Base-by-base conservation (phyloP, 2,329 filamentous ascomycete species). In the Sordariomycetes sp. region DNA sequence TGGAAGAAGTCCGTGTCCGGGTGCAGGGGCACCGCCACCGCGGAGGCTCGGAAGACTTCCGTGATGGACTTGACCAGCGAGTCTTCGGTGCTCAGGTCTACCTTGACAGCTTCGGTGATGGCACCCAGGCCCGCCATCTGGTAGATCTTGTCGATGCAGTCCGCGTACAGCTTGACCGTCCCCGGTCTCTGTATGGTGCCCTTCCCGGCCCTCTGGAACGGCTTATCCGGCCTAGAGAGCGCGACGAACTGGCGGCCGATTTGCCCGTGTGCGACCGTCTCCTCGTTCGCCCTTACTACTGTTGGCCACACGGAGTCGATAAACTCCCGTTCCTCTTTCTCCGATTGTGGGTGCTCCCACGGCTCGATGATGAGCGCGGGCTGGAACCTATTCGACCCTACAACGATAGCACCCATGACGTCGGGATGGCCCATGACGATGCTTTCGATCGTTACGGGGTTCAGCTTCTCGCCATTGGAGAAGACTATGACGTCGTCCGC, bases 381-480 rank as follows among this genome's bases (percentile, higher is more conserved):
- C 62, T 80, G 74, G 62, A 81, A 77, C 2, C 64, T 67, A 51
- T 72, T 69, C 18, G 70, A 62, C 3, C 79, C 79, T 0, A 79
- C 74, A 1, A 80, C 74, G 1, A 79, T 11, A 0, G 72, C 75
- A 1, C 71, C 72, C 12, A 68, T 70, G 37, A 80, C 61, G 1
- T 66, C 61, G 0, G 73, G 70, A 52, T 78, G 75, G 12, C 64
- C 65, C 7, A 63, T 60, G 2, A 80, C 64, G 16, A 68, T 69
- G 0, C 65, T 62, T 61, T 79, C 77, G 37, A 79, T 74, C 2
- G 68, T 70, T 3, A 75, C 65, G 3, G 66, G 65, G 60, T 81
- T 80, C 7, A 79, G 62, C 64, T 80, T 80, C 66, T 79, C 75
- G 32, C 77, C 77, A 53, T 75, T 79, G 1, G 72, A 74, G 40